Base-by-base conservation (phyloP, 2,329 filamentous ascomycete species). In the Dothidotthia symphoricarpi region DNA sequence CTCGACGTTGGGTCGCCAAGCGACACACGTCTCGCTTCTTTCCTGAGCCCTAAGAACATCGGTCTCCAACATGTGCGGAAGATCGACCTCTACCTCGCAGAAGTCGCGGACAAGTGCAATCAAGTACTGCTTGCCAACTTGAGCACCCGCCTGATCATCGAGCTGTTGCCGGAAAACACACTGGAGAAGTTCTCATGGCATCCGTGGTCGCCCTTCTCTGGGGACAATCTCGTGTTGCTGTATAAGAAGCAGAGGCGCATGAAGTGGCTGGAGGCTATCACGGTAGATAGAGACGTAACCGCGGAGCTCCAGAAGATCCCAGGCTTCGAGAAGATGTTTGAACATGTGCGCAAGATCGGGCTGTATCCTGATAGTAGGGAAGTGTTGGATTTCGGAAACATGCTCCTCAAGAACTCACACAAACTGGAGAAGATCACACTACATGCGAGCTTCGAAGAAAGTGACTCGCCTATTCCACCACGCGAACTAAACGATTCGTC, bases 171-270 rank as follows among this genome's bases (percentile, higher is more conserved):
- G 1, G 69, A 73, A 34, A 67, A 75, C 43, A 69, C 69, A 24
- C 59, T 75, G 16, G 71, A 75, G 43, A 69, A 70, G 43, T 74
- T 75, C 58, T 71, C 68, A 43, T 75, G 73, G 73, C 70, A 72
- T 53, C 71, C 71, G 12, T 75, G 72, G 72, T 64, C 65, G 31
- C 61, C 68, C 1, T 75, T 75, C 44, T 69, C 68, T 4, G 63
- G 66, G 13, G 73, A 75, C 27, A 75, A 74, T 37, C 53, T 75
- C 43, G 41, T 73, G 13, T 47, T 75, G 27, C 63, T 75, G 8
- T 73, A 73, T 53, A 67, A 66, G 47, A 73, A 70, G 46, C 73
- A 75, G 63, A 70, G 67, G 50, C 61, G 64, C 34, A 67, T 75
- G 65, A 70, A 69, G 42, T 73, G 69, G 68, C 57, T 75, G 13